Conservation (phyloP, 2,329 filamentous ascomycete genomes). For the Apiospora pterosperma region DNA sequence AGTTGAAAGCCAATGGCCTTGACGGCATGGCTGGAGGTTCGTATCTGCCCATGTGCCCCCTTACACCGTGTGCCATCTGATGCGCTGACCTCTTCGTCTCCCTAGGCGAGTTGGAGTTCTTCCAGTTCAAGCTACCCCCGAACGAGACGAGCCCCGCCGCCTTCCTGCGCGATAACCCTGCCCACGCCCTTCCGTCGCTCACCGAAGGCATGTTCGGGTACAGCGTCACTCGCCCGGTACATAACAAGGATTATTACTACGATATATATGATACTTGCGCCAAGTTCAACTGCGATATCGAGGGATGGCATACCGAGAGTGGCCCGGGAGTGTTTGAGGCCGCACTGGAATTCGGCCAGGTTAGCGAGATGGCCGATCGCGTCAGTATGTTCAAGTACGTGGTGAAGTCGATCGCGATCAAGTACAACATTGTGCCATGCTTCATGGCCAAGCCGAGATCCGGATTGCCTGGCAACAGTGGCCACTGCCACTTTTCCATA, state of each 20-base stretch:
- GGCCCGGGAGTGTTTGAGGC: conserved; percentile 91
- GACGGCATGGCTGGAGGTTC: conserved; percentile 74
- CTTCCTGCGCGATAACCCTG: conserved; percentile 64
- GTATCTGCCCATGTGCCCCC: conserved; percentile 17
- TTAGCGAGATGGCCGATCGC: conserved; percentile 85
- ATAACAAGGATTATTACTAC: conserved; percentile 83
- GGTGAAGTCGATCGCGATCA: conserved; percentile 83
- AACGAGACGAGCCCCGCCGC: conserved; percentile 58
- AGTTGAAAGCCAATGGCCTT: conserved; percentile 59
- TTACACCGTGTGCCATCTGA: too few relatives aligned
- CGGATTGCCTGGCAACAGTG: conserved; percentile 89
- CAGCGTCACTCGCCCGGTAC: conserved; percentile 69
- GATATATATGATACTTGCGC: conserved; percentile 69
- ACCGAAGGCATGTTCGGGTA: conserved; percentile 85
- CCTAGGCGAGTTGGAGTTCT: conserved; percentile 75
- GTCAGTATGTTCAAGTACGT: conserved; percentile 92
- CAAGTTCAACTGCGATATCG: conserved; percentile 68
- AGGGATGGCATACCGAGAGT: conserved; percentile 82
- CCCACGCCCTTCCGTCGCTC: conserved; percentile 60
- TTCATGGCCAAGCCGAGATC: conserved; percentile 98
- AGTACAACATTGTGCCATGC: conserved; percentile 89
- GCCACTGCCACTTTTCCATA: conserved; percentile 92
- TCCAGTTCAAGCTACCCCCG: conserved; percentile 33
- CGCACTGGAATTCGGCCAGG: conserved; percentile 85
- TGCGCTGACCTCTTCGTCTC: background rate